Base-by-base conservation (phyloP, 2,329 filamentous ascomycete species). In the Penicillium corylophilum region DNA sequence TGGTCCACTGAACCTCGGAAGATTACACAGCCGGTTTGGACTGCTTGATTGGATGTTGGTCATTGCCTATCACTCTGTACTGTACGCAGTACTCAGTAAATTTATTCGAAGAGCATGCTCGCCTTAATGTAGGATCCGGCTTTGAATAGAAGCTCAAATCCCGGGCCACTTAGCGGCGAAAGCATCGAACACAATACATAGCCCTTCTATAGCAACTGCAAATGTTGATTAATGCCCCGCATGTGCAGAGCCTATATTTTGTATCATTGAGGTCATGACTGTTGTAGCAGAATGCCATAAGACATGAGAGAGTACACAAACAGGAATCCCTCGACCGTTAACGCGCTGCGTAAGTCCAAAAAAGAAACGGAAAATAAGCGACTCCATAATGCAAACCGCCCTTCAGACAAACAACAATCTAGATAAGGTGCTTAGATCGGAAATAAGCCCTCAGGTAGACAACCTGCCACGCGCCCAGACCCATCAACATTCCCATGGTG, bases 361-460 rank as follows among this genome's bases (percentile, higher is more conserved):
- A 29, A 33, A 44, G 41, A 51, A 48, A 48, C 38, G 48, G 22
- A 22, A 51, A 46, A 57, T 45, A 46, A 42, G 20, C 50, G 16
- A 56, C 40, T 57, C 54, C 47, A 53, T 46, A 42, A 61, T 59
- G 56, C 56, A 61, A 61, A 51, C 33, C 44, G 24, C 46, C 55
- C 48, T 47, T 47, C 40, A 40, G 45, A 54, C 24, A 26, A 26
- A 46, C 45, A 41, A n/a, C 38, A 28, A 43, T 42, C 55, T 80
- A 87, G 64, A 87, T 87, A 60, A 87, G 82, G 76, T 87, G 84
- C 80, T 87, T 87, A 64, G 84, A 86, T 81, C 91, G 86, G 82
- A 99, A 99, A 81, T 99, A 99, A 59, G 93, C 92, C 72, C 94
- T 83, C 75, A 99, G 81, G 76, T 99, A 99, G 71, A 99, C 85